Evolutionary conservation across 768 basidiomycete genomes (phyloP).

Genomic region (Paxillus rubicundulus): DNA sequence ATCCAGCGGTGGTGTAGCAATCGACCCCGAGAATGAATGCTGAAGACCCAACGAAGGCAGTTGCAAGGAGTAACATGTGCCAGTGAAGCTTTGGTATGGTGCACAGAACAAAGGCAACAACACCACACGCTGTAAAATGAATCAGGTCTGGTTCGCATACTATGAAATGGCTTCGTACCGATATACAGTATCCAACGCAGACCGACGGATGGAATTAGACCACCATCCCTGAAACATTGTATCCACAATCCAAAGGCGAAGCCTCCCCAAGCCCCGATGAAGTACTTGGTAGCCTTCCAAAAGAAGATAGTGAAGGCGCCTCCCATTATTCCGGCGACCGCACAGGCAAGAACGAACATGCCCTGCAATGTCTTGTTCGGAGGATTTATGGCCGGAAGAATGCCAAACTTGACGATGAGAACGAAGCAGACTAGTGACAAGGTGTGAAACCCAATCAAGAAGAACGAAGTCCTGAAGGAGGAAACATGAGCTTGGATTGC

Average conservation of each 20-base stretch:
- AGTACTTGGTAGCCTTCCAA: conserved; percentile 85
- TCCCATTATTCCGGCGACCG: conserved; percentile 78
- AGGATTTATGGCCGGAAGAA: conserved; percentile 78
- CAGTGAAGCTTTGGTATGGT: conserved; percentile 86
- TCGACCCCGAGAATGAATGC: conserved; percentile 92
- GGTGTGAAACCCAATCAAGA: conserved; percentile 89
- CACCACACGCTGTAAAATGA: conserved; percentile 53
- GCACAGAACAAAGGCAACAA: conserved; percentile 77
- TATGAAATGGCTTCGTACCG: conserved; percentile 43
- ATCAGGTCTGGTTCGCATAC: conserved; percentile 15
- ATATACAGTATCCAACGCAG: conserved; percentile 90
- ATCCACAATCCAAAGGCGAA: conserved; percentile 86
- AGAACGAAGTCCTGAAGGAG: conserved; percentile 79
- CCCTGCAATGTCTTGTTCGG: conserved; percentile 79
- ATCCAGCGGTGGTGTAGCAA: conserved; percentile 86
- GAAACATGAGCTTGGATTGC: conserved; percentile 5
- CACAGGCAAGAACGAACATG: conserved; percentile 81
- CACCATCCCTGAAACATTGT: conserved; percentile 80
- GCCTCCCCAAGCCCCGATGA: conserved; percentile 60
- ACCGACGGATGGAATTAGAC: conserved; percentile 73
- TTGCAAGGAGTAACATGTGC: conserved; percentile 81
- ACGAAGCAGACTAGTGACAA: conserved; percentile 82
- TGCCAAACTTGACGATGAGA: conserved; percentile 85
- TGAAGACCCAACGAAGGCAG: conserved; percentile 86
- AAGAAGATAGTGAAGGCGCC: conserved; percentile 90